A percentile compares a stretch with the other conserved stretches of the same genome.
phyloP scores from a whole-genome alignment of 2,329 filamentous ascomycete genomes.

The Coniella lustricola region DNA sequence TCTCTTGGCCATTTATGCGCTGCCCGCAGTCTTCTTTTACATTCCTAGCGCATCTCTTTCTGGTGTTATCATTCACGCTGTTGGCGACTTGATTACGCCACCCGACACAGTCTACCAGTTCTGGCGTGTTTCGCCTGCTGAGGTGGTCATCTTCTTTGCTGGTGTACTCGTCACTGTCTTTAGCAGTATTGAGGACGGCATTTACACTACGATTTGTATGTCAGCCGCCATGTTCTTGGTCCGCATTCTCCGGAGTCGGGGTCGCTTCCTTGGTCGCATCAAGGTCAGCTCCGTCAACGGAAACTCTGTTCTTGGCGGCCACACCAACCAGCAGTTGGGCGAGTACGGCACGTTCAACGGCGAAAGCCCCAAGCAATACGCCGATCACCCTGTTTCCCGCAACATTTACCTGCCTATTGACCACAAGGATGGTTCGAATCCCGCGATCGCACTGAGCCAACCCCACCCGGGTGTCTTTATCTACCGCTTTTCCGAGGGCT shows the following conservation, averaged over 20 bases:
- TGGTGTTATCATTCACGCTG: constrained; percentile 92
- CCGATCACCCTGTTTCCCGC: constrained; percentile 46
- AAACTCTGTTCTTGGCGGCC: constrained; percentile 63
- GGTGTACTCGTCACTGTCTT: constrained; percentile 90
- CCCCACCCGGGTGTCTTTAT: constrained; percentile 93
- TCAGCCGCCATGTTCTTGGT: constrained; percentile 75
- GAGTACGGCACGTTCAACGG: constrained; percentile 53
- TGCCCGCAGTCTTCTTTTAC: constrained; percentile 87
- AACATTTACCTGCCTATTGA: constrained; percentile 84
- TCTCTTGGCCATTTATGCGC: constrained; percentile 79
- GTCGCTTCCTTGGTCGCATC: constrained; percentile 76
- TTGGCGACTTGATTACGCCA: constrained; percentile 84
- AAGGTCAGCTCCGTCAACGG: constrained; percentile 78
- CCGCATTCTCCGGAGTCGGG: constrained; percentile 74
- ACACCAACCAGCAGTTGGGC: constrained; percentile 38
- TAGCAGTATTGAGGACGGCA: constrained; percentile 79
- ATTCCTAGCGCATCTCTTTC: constrained; percentile 76
- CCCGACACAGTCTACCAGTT: constrained; percentile 92
- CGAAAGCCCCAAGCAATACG: constrained; percentile 19
- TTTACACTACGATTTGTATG: constrained; percentile 76
- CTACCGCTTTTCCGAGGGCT: constrained; percentile 89
- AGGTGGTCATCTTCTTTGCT: constrained; percentile 87
- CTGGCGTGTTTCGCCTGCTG: constrained; percentile 85
- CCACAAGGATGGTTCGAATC: constrained; percentile 87
- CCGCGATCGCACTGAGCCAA: constrained; percentile 66